phyloP scores from a whole-genome alignment of 371 early-diverging fungal genomes.

The Mucor velutinosus region DNA sequence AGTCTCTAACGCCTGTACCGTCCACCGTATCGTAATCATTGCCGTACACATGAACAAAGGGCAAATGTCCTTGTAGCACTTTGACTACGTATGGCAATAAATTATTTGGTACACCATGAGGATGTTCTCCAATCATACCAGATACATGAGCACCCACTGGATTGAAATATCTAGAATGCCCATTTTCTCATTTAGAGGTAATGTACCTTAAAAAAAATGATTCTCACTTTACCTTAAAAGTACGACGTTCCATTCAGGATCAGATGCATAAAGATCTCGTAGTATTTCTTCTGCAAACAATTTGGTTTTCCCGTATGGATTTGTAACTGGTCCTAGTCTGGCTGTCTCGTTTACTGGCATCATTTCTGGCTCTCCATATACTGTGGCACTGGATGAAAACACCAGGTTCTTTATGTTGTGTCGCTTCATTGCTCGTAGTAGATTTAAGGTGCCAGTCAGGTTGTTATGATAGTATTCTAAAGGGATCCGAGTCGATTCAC shows the following conservation, averaged over 20 bases:
- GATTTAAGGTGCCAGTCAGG: constrained; percentile 75
- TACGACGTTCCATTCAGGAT: constrained; percentile 64
- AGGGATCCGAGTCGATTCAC: constrained; percentile 83
- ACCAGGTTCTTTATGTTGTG: constrained; percentile 73
- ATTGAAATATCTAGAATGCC: constrained; percentile 79
- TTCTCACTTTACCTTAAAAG: constrained; percentile 54
- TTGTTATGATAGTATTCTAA: constrained; percentile 89
- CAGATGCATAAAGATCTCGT: constrained; percentile 65
- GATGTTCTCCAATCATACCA: constrained; percentile 89
- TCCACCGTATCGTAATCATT: constrained; percentile 84
- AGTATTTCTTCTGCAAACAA: constrained; percentile 81
- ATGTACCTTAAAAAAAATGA: background rate
- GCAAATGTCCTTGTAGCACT: constrained; percentile 75
- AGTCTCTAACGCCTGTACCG: constrained; percentile 93
- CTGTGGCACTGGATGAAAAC: constrained; percentile 88
- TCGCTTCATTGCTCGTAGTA: constrained; percentile 70
- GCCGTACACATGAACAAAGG: constrained; percentile 79
- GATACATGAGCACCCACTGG: constrained; percentile 89
- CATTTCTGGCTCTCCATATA: constrained; percentile 70
- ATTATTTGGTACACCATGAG: constrained; percentile 84
- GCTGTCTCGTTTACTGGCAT: constrained; percentile 66
- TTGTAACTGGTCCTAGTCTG: constrained; percentile 65
- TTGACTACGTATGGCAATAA: constrained; percentile 87
- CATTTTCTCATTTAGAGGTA: background rate
- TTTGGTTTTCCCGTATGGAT: constrained; percentile 91